phyloP scores from a whole-genome alignment of 305 asterid genomes.

The Solanum hybrid region DNA sequence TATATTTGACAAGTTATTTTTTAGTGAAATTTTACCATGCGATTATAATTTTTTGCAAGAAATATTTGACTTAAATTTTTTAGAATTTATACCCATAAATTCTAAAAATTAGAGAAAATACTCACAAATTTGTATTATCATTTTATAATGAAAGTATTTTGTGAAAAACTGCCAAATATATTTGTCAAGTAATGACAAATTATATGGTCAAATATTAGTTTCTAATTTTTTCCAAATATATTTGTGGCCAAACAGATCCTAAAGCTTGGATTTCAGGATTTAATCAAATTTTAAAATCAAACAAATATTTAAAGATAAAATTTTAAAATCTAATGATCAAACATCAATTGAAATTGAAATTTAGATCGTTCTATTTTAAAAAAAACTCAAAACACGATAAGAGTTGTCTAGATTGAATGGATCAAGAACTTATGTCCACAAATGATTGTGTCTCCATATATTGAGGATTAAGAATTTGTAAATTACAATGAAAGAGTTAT shows the following conservation, averaged over 20 bases:
- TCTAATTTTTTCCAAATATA: too few relatives aligned
- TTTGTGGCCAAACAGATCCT: not conserved
- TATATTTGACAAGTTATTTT: too few relatives aligned
- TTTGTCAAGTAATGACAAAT: not conserved
- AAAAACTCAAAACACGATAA: not conserved
- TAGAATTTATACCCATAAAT: too few relatives aligned
- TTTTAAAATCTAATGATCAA: not conserved
- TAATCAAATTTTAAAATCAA: not conserved
- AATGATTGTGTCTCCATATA: not conserved
- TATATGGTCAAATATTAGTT: too few relatives aligned
- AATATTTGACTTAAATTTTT: not conserved
- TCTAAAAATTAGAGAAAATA: not conserved
- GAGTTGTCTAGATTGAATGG: not conserved
- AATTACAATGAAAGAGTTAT: not conserved
- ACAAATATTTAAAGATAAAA: not conserved
- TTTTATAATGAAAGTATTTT: not conserved
- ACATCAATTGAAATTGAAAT: not conserved
- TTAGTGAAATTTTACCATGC: not conserved
- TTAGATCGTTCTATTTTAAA: rapidly evolving
- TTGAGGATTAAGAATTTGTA: not conserved
- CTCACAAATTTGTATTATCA: not conserved
- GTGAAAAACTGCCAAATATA: not conserved
- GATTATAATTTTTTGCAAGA: not conserved
- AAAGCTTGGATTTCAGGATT: not conserved
- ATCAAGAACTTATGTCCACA: not conserved